These are phyloP conservation scores for Spongospora subterranea DNA, from an alignment of 208 protist species.

Conservation along the genomic window DNA sequence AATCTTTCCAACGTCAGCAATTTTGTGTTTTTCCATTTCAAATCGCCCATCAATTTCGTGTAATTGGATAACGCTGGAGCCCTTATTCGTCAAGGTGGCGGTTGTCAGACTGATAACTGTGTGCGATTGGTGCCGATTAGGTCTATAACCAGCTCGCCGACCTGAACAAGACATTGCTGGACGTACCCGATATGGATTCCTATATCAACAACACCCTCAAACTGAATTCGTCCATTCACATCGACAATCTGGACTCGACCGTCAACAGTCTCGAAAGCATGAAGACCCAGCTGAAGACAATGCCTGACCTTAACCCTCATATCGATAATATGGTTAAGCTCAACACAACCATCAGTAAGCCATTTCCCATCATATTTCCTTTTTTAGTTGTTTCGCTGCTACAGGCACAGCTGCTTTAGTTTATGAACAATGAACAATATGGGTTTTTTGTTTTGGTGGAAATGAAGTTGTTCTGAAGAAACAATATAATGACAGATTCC, in stretches of 20 bases:
- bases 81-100: too few species aligned
- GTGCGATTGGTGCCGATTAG: too few species aligned
- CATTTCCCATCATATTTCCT: background rate
- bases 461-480: too few species aligned
- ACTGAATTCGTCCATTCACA: conserved; percentile 2
- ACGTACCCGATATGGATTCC: conserved; percentile 40
- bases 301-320: background rate
- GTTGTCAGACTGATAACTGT: too few species aligned
- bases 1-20: background rate
- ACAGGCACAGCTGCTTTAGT: background rate
- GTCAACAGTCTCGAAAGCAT: background rate
- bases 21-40: too few species aligned
- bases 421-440: too few species aligned
- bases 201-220: conserved; percentile 54
- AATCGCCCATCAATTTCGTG: too few species aligned
- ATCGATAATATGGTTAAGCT: conserved; percentile 56
- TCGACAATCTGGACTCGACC: background rate
- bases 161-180: conserved; percentile 32
- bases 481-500: background rate
- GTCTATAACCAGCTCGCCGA: conserved; percentile 31
- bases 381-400: background rate
- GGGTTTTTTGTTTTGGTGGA: too few species aligned
- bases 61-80: too few species aligned
- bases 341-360: background rate
- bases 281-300: conserved; percentile 8